Conservation (phyloP, 768 basidiomycete species). For the Panellus pusillus region DNA sequence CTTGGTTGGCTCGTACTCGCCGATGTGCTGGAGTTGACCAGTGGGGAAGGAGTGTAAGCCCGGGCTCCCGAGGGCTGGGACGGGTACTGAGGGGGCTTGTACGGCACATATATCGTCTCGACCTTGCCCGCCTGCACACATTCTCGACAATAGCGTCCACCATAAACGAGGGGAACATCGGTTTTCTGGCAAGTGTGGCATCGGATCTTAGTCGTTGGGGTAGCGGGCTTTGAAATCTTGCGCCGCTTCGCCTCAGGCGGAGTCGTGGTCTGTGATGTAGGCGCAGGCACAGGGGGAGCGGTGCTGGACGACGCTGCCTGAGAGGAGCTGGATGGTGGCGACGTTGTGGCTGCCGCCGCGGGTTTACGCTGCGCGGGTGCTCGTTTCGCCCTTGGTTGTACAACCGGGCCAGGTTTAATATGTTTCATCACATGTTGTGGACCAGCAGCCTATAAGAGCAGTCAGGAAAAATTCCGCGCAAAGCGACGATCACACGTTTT, state of each 20-base stretch:
- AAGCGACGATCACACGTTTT: slow-evolving; percentile 42
- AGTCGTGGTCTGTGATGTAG: not conserved
- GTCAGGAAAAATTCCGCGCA: not conserved
- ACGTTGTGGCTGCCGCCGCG: slow-evolving; percentile 3
- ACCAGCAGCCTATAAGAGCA: slow-evolving; percentile 38
- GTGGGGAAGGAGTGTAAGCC: not conserved
- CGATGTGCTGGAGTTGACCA: not conserved
- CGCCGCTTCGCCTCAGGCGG: slow-evolving; percentile 42
- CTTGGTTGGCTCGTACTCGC: not conserved
- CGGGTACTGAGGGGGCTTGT: slow-evolving; percentile 4
- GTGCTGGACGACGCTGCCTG: not conserved
- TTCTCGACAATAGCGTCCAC: slow-evolving; percentile 70
- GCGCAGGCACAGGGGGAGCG: not conserved
- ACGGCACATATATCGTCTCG: slow-evolving; percentile 21
- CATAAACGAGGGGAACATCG: slow-evolving; percentile 75
- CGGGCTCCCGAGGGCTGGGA: not conserved
- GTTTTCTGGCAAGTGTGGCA: slow-evolving; percentile 64
- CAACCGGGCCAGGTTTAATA: slow-evolving; percentile 50
- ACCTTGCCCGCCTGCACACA: slow-evolving; percentile 60
- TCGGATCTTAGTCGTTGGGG: slow-evolving; percentile 44
- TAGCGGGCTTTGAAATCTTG: slow-evolving; percentile 31
- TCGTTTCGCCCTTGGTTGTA: slow-evolving; percentile 31
- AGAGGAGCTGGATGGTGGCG: slow-evolving; percentile 8
- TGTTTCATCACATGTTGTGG: slow-evolving; percentile 54
- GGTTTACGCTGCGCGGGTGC: slow-evolving; percentile 30